Conservation (phyloP, 2,329 filamentous ascomycete genomes). For the Westerdykella ornata region DNA sequence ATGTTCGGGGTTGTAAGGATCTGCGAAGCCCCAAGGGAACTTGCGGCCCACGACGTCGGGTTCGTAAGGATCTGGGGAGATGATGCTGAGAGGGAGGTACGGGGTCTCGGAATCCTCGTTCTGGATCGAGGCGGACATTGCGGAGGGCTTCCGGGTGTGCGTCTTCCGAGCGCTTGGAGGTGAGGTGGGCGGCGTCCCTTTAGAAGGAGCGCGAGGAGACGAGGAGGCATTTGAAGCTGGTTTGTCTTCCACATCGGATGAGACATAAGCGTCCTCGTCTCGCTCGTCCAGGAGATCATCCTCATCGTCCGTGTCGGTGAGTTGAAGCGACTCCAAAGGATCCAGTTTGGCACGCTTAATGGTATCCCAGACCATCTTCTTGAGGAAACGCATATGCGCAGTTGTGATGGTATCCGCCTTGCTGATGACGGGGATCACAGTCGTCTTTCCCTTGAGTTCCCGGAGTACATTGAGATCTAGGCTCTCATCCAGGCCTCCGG, state of each 20-base stretch:
- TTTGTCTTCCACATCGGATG: slow-evolving; percentile 20
- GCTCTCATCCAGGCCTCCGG: slow-evolving; percentile 75
- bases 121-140: slow-evolving; percentile 35
- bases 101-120: slow-evolving; percentile 46
- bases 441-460: slow-evolving; percentile 85
- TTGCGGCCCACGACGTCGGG: slow-evolving; percentile 71
- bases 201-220: slow-evolving; percentile 10
- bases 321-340: slow-evolving; percentile 75
- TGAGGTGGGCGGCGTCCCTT: slow-evolving; percentile 26
- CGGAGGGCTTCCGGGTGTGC: slow-evolving; percentile 39
- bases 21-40: slow-evolving; percentile 95
- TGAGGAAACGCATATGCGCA: slow-evolving; percentile 86
- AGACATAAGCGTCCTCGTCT: slow-evolving; percentile 44
- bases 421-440: slow-evolving; percentile 88
- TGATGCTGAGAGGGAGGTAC: slow-evolving; percentile 81
- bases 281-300: slow-evolving; percentile 47
- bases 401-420: slow-evolving; percentile 97
- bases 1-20: slow-evolving; percentile 83
- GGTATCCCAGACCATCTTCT: slow-evolving; percentile 83
- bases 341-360: slow-evolving; percentile 81
- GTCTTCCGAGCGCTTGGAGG: slow-evolving; percentile 27
- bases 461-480: slow-evolving; percentile 86
- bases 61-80: slow-evolving; percentile 89
- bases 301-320: slow-evolving; percentile 66
- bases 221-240: slow-evolving; percentile 28